Percentiles rank a stretch among this genome's conserved stretches.
phyloP scores from a whole-genome alignment of 2,329 filamentous ascomycete genomes.

The Tolypocladium ovalisporum region DNA sequence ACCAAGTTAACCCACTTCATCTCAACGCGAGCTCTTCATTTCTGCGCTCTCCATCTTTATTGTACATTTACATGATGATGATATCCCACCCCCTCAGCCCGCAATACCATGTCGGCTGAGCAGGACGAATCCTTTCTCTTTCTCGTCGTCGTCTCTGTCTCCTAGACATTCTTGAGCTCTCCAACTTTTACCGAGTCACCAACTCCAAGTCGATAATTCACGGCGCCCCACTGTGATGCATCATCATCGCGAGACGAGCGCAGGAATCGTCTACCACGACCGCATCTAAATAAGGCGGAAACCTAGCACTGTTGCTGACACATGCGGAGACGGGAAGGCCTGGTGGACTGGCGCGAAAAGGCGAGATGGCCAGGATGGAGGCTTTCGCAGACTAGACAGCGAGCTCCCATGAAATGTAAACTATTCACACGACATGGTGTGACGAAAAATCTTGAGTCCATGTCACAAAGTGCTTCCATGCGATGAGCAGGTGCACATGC shows the following conservation, averaged over 20 bases:
- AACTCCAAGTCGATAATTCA: neutral
- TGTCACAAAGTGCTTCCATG: neutral
- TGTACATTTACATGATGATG: constrained; percentile 3
- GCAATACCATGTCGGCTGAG: neutral
- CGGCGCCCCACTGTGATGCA: neutral
- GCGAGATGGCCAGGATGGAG: neutral
- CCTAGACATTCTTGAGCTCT: neutral
- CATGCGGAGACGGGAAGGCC: neutral
- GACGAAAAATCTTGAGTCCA: too few species aligned
- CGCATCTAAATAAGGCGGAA: neutral
- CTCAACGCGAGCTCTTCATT: neutral
- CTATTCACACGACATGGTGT: neutral
- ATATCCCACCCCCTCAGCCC: constrained; percentile 5
- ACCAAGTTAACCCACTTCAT: neutral
- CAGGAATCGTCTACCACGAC: neutral
- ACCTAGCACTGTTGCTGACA: neutral
- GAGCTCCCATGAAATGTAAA: neutral
- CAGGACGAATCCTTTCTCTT: neutral
- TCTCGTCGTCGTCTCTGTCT: neutral
- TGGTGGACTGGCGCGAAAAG: neutral
- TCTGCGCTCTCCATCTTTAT: neutral
- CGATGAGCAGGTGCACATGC: neutral
- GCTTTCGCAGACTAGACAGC: neutral
- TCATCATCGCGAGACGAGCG: neutral
- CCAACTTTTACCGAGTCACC: neutral